A percentile compares a stretch with the other conserved stretches of the same genome.
phyloP scores from a whole-genome alignment of 2,329 filamentous ascomycete genomes.

The Myriosclerotinia curreyana region DNA sequence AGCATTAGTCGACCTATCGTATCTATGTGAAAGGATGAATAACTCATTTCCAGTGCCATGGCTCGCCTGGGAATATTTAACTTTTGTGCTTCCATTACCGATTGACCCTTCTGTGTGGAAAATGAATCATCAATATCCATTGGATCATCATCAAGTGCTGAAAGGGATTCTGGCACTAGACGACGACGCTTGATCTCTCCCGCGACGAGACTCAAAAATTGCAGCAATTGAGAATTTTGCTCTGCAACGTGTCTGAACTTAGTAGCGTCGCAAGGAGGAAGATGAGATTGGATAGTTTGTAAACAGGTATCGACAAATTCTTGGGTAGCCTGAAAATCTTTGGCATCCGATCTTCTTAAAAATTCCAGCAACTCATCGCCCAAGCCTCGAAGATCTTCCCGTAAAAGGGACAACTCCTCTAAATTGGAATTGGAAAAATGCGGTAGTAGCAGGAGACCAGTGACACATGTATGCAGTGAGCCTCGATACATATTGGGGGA shows the following conservation, averaged over 20 bases:
- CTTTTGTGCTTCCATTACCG: conserved; percentile 40
- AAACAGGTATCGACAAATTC: conserved; percentile 32
- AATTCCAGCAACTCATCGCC: conserved; percentile 30
- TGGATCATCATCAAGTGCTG: conserved; percentile 45
- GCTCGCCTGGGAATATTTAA: conserved; percentile 44
- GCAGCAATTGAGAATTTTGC: conserved; percentile 30
- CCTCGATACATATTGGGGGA: conserved; percentile 36
- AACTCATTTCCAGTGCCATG: conserved; percentile 33
- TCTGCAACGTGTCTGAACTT: conserved; percentile 27
- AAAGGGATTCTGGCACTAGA: conserved; percentile 1
- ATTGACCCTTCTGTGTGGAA: conserved; percentile 56
- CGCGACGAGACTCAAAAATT: conserved; percentile 32
- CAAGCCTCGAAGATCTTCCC: conserved; percentile 26
- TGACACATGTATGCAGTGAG: conserved; percentile 34
- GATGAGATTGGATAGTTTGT: conserved; percentile 35
- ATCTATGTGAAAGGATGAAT: conserved; percentile 32
- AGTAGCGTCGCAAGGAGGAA: conserved; percentile 31
- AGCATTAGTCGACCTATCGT: conserved; percentile 32
- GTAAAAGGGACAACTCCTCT: conserved; percentile 28
- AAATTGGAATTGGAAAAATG: conserved; percentile 28
- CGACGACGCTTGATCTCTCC: conserved; percentile 29
- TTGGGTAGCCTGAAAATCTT: conserved; percentile 24
- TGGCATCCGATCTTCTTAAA: conserved; percentile 26
- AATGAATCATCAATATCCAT: conserved; percentile 69
- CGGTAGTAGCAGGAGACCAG: conserved; percentile 31